A percentile compares a stretch with the other conserved stretches of the same genome.
These are phyloP conservation scores for Sordariomycetes sp. DNA, from an alignment of 2,329 filamentous ascomycete genomes.

Conservation along the genomic window DNA sequence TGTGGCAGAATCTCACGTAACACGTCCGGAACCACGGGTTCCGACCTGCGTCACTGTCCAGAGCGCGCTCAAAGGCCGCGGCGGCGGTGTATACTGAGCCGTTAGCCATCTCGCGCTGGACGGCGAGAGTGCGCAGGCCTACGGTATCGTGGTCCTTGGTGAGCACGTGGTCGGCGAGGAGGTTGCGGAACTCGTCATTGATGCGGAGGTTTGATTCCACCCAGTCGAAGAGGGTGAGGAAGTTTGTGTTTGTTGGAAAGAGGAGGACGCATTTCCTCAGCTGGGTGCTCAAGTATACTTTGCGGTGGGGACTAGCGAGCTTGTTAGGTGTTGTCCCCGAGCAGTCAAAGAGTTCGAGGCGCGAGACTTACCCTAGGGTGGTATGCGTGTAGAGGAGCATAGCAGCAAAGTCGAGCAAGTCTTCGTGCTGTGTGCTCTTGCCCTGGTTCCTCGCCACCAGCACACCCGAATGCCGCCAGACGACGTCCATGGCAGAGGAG, in stretches of 20 bases:
- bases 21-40: constrained; percentile 35
- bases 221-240: constrained; percentile 64
- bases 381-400: constrained; percentile 58
- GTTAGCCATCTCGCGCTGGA: constrained; percentile 35
- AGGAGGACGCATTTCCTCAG: constrained; percentile 47
- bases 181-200: constrained; percentile 63
- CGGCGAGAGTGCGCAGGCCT: constrained; percentile 34
- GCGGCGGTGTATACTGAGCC: constrained; percentile 39
- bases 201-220: constrained; percentile 62
- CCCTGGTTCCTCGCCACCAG: constrained; percentile 25
- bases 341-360: background rate
- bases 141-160: constrained; percentile 26
- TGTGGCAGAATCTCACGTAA: constrained; percentile 37
- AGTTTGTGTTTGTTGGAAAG: constrained; percentile 69
- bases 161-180: constrained; percentile 45
- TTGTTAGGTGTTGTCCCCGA: background rate
- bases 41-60: constrained; percentile 25
- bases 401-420: constrained; percentile 57
- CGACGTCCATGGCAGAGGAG: constrained; percentile 30
- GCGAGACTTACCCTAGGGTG: constrained; percentile 35
- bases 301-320: constrained; percentile 49
- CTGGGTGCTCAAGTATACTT: constrained; percentile 50
- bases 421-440: constrained; percentile 38
- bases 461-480: constrained; percentile 29
- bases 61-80: constrained; percentile 40